Evolutionary conservation across 257 asterid genomes (phyloP), one percentile per base, ranked within the genome.

Genomic region (Gardenia jasminoides): DNA sequence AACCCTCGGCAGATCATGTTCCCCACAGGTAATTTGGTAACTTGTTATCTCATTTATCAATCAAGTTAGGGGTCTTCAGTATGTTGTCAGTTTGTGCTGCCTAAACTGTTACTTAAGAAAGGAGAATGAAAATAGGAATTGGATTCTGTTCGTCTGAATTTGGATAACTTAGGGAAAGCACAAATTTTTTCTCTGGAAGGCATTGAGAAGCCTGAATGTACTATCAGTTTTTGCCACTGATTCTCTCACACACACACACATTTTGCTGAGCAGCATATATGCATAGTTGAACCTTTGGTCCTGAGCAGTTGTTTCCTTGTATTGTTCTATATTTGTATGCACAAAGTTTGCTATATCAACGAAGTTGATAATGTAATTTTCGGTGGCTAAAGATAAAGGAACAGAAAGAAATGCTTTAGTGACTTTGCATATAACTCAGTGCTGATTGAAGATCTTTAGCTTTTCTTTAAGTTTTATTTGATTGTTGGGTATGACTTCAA

Each of bases 1-100:
- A 96, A 68, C 97, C 98, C 68, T 96, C 98, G 76, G 91, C 97
- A 5, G 98, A 93, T 84, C 98, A 92, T 82, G 98, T 96, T 90
- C 97, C 97, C 67, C 99, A 96, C 89, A 96, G 98, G 99, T 96
- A 72, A 77, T 70, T 77, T 77, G 22, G 75, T 78, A n/a, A 79
- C 67, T 72, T 65, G 66, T n/a, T 22, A 33, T 7, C 22, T 74
- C 26, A 19, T 75, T 12, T 54, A 67, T 43, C 72, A 31, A 67
- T 44, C 56, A 39, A 73, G 1, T 7, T 20, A 1, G 28, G n/a
- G 44, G 54, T 33, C n/a, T 30, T 67, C 10, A 10, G 15, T 44
- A 17, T 69, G n/a, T 39, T 44, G 41, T 70, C 22, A 33, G 31
- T 58, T 54, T 17, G 15, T 44, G 39, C 68, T 69, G 30, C 67